A percentile compares a stretch with the other conserved stretches of the same genome.
These are phyloP conservation scores for Colletotrichum horii DNA, from an alignment of 2,329 filamentous ascomycete species.

Conservation along the genomic window DNA sequence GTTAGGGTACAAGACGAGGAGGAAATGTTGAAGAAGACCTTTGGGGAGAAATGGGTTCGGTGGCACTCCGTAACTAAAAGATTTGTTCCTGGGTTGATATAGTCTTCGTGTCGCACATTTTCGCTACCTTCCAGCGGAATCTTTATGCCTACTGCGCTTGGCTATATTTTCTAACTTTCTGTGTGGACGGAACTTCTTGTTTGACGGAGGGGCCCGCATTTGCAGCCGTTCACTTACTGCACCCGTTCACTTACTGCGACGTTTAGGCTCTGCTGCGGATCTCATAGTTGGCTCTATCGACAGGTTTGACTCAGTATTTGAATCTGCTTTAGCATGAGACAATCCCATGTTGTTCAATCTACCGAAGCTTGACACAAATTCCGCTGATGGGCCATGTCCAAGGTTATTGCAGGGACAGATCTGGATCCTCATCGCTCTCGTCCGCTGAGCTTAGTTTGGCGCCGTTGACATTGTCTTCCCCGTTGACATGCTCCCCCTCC, in stretches of 20 bases:
- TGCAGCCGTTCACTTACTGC: neutral
- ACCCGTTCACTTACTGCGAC: neutral
- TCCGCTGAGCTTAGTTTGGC: neutral
- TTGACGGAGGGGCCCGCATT: neutral
- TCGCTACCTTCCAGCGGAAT: neutral
- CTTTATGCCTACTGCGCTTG: neutral
- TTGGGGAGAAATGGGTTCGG: neutral
- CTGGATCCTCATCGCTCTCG: neutral
- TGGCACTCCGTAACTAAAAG: neutral
- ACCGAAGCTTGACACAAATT: neutral
- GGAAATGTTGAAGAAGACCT: neutral
- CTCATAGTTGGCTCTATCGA: neutral
- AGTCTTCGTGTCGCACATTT: neutral
- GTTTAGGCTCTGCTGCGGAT: neutral
- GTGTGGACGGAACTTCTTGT: rapidly evolving
- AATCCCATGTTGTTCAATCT: neutral
- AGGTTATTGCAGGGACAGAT: neutral
- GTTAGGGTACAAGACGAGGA: neutral
- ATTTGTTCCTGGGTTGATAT: neutral
- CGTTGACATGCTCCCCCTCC: neutral
- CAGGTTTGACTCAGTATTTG: neutral
- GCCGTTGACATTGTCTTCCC: neutral
- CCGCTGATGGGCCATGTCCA: neutral
- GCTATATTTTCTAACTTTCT: neutral
- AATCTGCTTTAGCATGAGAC: neutral